A percentile compares a stretch with the other conserved stretches of the same genome.
phyloP scores from a whole-genome alignment of 2,329 filamentous ascomycete genomes.

The Emydomyces testavorans region DNA sequence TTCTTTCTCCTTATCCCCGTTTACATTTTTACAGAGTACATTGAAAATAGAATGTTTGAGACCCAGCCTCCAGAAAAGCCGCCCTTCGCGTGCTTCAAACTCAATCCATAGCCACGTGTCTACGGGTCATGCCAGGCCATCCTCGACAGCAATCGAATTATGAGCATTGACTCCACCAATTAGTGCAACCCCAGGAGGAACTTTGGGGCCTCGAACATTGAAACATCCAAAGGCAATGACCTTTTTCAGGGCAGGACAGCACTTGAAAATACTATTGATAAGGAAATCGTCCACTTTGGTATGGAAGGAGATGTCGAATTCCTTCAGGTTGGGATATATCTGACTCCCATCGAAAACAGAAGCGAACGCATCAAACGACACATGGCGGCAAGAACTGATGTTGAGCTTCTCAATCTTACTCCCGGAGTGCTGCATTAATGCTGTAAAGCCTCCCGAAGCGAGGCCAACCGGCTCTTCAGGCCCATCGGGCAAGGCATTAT shows the following conservation, averaged over 20 bases:
- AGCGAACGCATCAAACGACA: slow-evolving; percentile 59
- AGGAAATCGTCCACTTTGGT: slow-evolving; percentile 37
- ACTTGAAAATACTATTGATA: slow-evolving; percentile 34
- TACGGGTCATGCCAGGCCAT: background rate
- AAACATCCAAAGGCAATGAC: slow-evolving; percentile 54
- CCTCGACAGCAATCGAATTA: slow-evolving; percentile 8
- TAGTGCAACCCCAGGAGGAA: slow-evolving; percentile 47
- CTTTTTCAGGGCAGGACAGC: slow-evolving; percentile 41
- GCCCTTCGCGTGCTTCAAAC: background rate
- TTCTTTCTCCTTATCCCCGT: no score
- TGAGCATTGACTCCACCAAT: slow-evolving; percentile 50
- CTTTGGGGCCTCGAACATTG: slow-evolving; percentile 44
- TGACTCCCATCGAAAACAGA: slow-evolving; percentile 52
- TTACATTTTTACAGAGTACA: no score
- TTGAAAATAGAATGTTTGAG: no score
- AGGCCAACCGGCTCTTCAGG: slow-evolving; percentile 51
- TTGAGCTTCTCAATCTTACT: slow-evolving; percentile 54
- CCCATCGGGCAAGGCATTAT: slow-evolving; percentile 56
- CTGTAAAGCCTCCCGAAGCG: slow-evolving; percentile 61
- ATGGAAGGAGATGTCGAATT: slow-evolving; percentile 65
- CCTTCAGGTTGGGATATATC: slow-evolving; percentile 45
- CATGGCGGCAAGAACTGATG: slow-evolving; percentile 74
- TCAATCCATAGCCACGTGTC: background rate
- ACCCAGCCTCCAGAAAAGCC: no score
- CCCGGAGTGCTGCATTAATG: slow-evolving; percentile 76